phyloP scores from a whole-genome alignment of 495 filamentous ascomycete genomes.

The Aspergillus cavernicola region DNA sequence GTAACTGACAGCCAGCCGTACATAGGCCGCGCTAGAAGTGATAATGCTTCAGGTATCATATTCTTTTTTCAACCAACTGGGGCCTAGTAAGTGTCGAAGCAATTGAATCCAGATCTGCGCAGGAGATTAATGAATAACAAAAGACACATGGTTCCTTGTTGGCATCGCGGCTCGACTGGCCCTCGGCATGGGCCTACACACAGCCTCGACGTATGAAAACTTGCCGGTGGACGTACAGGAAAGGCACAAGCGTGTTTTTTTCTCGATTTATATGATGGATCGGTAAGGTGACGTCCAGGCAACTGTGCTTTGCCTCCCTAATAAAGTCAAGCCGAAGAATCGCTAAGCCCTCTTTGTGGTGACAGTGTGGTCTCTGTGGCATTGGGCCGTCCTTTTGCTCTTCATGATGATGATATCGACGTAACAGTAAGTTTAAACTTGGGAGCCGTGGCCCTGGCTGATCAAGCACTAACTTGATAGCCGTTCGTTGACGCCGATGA shows the following conservation, averaged over 20 bases:
- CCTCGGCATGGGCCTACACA: constrained; percentile 32
- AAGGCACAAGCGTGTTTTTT: constrained; percentile 37
- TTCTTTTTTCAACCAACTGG: constrained; percentile 39
- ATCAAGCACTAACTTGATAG: too few relatives aligned
- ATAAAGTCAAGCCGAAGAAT: too few relatives aligned
- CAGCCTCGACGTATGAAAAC: constrained; percentile 19
- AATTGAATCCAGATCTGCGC: too few relatives aligned
- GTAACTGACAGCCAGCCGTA: neutral
- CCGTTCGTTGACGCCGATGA: constrained; percentile 35
- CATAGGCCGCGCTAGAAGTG: constrained; percentile 33
- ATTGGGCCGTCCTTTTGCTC: constrained; percentile 37
- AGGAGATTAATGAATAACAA: too few relatives aligned
- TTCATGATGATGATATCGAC: constrained; percentile 38
- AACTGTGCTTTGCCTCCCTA: too few relatives aligned
- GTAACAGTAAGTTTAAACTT: too few relatives aligned
- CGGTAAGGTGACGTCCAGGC: constrained; percentile 24
- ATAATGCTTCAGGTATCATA: constrained; percentile 42
- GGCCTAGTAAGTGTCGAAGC: constrained; percentile 42
- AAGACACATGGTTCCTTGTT: constrained; percentile 36
- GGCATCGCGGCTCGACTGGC: constrained; percentile 33
- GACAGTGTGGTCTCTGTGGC: constrained; percentile 36
- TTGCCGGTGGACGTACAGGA: constrained; percentile 24
- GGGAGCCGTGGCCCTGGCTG: too few relatives aligned
- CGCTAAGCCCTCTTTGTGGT: too few relatives aligned
- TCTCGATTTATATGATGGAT: constrained; percentile 45